These are phyloP conservation scores for Phytopythium cucurbitacearum DNA, from an alignment of 352 stramenopile genomes.

Conservation along the genomic window DNA sequence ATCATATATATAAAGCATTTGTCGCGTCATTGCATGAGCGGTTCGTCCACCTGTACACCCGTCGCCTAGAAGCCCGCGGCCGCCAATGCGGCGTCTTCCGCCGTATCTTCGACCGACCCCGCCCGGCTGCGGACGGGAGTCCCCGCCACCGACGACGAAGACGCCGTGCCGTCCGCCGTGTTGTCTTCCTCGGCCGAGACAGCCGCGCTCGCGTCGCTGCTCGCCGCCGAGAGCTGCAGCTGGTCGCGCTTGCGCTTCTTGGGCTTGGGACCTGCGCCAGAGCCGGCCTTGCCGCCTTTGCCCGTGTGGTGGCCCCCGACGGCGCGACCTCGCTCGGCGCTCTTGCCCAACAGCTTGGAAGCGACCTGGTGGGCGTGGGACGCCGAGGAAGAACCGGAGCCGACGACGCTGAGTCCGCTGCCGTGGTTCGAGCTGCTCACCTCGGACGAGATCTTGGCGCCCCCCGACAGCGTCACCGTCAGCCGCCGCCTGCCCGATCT, in stretches of 20 bases:
- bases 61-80: too few species aligned
- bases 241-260: conserved; percentile 55
- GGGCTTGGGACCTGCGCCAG: conserved; percentile 15
- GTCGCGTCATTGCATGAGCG: too few species aligned
- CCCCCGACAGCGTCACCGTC: conserved; percentile 38
- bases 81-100: conserved; percentile 35
- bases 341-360: conserved; percentile 18
- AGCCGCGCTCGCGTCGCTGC: conserved; percentile 5
- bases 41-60: too few species aligned
- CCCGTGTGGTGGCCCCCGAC: conserved; percentile 5
- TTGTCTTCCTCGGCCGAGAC: conserved; percentile 5
- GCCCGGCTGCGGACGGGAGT: conserved; percentile 4
- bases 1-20: too few species aligned
- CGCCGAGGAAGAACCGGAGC: neutral
- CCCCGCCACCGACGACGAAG: conserved; percentile 4
- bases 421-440: conserved; percentile 9
- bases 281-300: conserved; percentile 21
- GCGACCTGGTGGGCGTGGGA: conserved; percentile 8
- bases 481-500: conserved; percentile 30
- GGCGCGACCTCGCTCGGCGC: conserved; percentile 12
- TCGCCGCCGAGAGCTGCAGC: conserved; percentile 11
- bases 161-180: conserved; percentile 13
- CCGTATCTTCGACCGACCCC: conserved; percentile 4
- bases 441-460: conserved; percentile 14
- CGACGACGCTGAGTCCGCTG: conserved; percentile 2